Evolutionary conservation across 371 early-diverging fungal genomes (phyloP).

Genomic region (Apophysomyces trapeziformis): DNA sequence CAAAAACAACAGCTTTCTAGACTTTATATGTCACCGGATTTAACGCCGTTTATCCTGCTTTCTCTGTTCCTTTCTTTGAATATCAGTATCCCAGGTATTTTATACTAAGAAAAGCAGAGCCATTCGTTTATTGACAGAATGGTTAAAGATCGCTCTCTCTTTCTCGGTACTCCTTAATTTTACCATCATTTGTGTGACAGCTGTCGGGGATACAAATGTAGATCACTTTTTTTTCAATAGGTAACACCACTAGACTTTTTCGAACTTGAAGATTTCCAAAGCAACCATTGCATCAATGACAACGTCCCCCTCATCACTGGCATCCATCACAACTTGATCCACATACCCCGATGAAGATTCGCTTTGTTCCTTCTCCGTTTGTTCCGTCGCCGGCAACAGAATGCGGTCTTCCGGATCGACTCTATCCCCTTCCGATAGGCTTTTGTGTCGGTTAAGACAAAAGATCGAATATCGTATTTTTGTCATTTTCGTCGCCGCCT

Average conservation of each 20-base stretch:
- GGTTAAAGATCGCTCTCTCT: too few relatives aligned
- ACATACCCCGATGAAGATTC: constrained; percentile 30
- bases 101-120: too few relatives aligned
- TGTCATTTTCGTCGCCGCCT: constrained; percentile 12
- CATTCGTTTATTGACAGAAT: too few relatives aligned
- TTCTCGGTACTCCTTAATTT: not conserved
- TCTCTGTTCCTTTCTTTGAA: not conserved
- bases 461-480: constrained; percentile 50
- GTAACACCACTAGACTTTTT: constrained; percentile 9
- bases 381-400: constrained; percentile 43
- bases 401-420: constrained; percentile 49
- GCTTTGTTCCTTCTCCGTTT: constrained; percentile 27
- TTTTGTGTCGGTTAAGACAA: constrained; percentile 44
- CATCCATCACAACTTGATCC: constrained; percentile 31
- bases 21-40: not conserved
- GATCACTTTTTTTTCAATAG: not conserved
- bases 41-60: not conserved
- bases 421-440: constrained; percentile 21
- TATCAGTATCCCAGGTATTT: not conserved
- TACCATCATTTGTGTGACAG: not conserved
- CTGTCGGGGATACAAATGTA: constrained; percentile 3
- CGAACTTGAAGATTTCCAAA: constrained; percentile 41
- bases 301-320: constrained; percentile 15
- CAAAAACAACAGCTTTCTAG: not conserved
- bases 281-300: constrained; percentile 36